These are phyloP conservation scores for Amorphotheca resinae DNA, from an alignment of 495 filamentous ascomycete species.

Conservation along the genomic window DNA sequence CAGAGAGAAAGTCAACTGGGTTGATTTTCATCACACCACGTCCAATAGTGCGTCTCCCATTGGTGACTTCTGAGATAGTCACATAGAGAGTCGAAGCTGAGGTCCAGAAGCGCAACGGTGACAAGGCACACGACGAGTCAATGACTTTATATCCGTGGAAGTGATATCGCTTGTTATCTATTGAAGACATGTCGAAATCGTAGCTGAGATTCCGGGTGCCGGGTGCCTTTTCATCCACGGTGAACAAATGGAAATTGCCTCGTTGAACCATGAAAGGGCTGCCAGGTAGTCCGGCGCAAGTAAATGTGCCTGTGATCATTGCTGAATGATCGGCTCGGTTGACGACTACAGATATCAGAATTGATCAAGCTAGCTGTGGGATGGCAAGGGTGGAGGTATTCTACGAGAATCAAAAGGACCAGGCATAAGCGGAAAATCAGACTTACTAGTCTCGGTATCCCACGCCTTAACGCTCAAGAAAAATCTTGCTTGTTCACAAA, in stretches of 20 bases:
- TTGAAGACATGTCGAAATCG: constrained; percentile 44
- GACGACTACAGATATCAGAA: constrained; percentile 19
- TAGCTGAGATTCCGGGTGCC: constrained; percentile 49
- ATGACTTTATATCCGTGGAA: constrained; percentile 53
- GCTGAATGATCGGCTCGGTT: constrained; percentile 36
- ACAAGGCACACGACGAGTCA: constrained; percentile 44
- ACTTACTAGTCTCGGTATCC: constrained; percentile 27
- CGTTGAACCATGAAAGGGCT: constrained; percentile 48
- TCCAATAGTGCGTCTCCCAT: constrained; percentile 30
- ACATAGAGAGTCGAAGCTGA: constrained; percentile 53
- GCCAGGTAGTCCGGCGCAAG: constrained; percentile 40
- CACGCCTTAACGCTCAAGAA: constrained; percentile 47
- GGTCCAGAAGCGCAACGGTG: constrained; percentile 41
- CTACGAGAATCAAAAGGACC: too few relatives aligned
- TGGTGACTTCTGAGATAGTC: constrained; percentile 29
- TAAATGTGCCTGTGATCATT: constrained; percentile 50
- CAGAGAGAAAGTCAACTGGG: constrained; percentile 39
- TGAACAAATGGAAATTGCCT: constrained; percentile 47
- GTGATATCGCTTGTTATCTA: constrained; percentile 36
- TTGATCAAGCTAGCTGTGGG: neutral
- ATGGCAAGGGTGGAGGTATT: too few relatives aligned
- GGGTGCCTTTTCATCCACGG: constrained; percentile 36
- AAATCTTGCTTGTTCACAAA: constrained; percentile 44
- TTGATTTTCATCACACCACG: constrained; percentile 48
- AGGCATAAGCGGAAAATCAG: neutral